Base-by-base conservation (phyloP, 305 asterid species). In the Caryopteris hybrid region DNA sequence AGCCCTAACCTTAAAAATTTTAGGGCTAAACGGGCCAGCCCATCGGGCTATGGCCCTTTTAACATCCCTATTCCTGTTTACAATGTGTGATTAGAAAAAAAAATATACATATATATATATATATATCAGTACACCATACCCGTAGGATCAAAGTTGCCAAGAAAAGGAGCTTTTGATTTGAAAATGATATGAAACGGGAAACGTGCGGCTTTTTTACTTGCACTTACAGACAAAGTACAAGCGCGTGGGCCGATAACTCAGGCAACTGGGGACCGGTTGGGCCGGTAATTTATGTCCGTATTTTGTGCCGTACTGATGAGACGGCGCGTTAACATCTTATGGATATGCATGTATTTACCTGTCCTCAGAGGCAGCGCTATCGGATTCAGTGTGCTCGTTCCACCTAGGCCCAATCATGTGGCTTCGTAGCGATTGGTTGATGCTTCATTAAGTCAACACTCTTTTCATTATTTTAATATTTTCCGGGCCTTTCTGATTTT, bases 281-380 rank as follows among this genome's bases (percentile, higher is more conserved):
- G 6, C 45, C 48, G 53, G 80, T 79, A 45, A 77, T 25, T 63
- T 36, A 69, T 56, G 16, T 75, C 85, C 87, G 87, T 81, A 81
- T 71, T 6, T 69, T 51, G 34, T 62, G 70, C 88, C 88, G 88
- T 85, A 84, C 89, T 64, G 76, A 69, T 76, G 60, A 68, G 77
- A 68, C 61, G 73, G 71, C 67, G 52, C 72, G 34, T 70, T 56
- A 48, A 52, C 9, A 22, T 66, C 38, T 64, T 71, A 61, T 48
- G 58, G 63, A 50, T 21, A 65, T 42, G 1, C 25, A 25, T 16
- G 11, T 3, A 38, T 20, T 14, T 47, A n/a, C 6, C 45, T 9
- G 69, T 75, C 61, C 63, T 60, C 69, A 52, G 73, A 70, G 13
- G 39, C 43, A 8, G 3, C 17, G 6, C 43, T 64, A 31, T 33